Base-by-base conservation (phyloP, 2,329 filamentous ascomycete genomes). In the Neurospora crassa region DNA sequence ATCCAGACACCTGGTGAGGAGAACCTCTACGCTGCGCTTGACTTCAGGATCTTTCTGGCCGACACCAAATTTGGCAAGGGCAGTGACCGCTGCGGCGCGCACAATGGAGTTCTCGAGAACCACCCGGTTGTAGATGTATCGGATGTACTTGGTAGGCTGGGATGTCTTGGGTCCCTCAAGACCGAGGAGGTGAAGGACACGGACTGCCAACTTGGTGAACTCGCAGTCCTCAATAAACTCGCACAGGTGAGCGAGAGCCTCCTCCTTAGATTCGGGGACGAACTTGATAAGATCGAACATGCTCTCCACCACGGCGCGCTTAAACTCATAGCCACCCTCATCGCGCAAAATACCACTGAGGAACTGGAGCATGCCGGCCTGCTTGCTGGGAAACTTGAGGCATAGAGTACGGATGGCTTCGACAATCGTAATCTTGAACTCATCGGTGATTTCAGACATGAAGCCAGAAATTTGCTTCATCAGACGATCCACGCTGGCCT, bases 401-500 rank as follows among this genome's bases (percentile, higher is more conserved):
- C 95, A 98, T 53, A 99, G 84, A 3, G 96, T 98, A 73, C 96
- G 92, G 79, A 99, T 97, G 59, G 96, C 96, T 82, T 99, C 96
- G 63, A 99, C 95, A 78, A 99, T 97, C n/a, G 96, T 99, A 76
- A 99, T 97, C 86, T 98, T 99, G 87, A 99, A 99, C 82, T 99
- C 96, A 79, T 99, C 96, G 7, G 95, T 97, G 76, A 98, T 98
- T 82, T 98, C 96, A 5, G 94, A 93, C 96, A 99, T 98, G 84
- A 99, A 97, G 47, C 92, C 91, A 34, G 93, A 94, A 74, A 99
- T 98, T 81, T 98, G 94, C 87, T 97, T 97, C 94, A 99, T 97
- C 76, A 99, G 84, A 70, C 96, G 90, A 80, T 99, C 96, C 67
- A 99, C 96, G 76, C 94, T 97, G 47, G 93, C 93, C 83, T 99